phyloP scores from a whole-genome alignment of 1,284 basidiomycete species.

The Chondrostereum purpureum region DNA sequence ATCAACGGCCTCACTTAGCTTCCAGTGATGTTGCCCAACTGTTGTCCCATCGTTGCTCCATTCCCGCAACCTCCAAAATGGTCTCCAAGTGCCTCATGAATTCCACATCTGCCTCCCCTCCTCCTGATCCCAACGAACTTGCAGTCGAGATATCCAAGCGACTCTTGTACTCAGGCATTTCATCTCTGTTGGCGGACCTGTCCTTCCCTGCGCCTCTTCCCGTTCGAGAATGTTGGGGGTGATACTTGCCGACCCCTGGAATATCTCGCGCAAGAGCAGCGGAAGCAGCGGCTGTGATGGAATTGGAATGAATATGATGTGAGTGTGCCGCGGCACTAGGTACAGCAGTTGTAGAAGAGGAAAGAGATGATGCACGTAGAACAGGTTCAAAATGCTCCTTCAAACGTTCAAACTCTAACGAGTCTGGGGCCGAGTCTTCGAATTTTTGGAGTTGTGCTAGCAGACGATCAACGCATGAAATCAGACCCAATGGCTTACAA shows the following conservation, averaged over 20 bases:
- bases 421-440: slow-evolving; percentile 79
- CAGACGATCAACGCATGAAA: slow-evolving; percentile 8
- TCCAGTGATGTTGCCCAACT: slow-evolving; percentile 72
- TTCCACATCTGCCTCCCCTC: slow-evolving; percentile 66
- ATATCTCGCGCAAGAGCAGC: slow-evolving; percentile 78
- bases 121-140: slow-evolving; percentile 44
- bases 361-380: slow-evolving; percentile 67
- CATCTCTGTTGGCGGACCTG: slow-evolving; percentile 60
- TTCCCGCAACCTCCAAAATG: slow-evolving; percentile 55
- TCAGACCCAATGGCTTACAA: neutral
- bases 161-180: slow-evolving; percentile 67
- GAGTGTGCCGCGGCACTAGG: slow-evolving; percentile 43
- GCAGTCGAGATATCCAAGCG: slow-evolving; percentile 57
- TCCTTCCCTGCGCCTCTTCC: slow-evolving; percentile 41
- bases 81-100: slow-evolving; percentile 58
- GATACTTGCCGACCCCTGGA: slow-evolving; percentile 71
- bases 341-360: slow-evolving; percentile 51
- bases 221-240: slow-evolving; percentile 45
- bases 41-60: slow-evolving; percentile 78
- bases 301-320: slow-evolving; percentile 66
- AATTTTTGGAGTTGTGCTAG: slow-evolving; percentile 83
- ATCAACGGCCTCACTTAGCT: slow-evolving; percentile 45
- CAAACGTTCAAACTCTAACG: slow-evolving; percentile 83
- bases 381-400: slow-evolving; percentile 94
- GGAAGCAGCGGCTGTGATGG: slow-evolving; percentile 80